Evolutionary conservation across 129 eudicot species (phyloP).

Genomic region (Flaveria trinervia): DNA sequence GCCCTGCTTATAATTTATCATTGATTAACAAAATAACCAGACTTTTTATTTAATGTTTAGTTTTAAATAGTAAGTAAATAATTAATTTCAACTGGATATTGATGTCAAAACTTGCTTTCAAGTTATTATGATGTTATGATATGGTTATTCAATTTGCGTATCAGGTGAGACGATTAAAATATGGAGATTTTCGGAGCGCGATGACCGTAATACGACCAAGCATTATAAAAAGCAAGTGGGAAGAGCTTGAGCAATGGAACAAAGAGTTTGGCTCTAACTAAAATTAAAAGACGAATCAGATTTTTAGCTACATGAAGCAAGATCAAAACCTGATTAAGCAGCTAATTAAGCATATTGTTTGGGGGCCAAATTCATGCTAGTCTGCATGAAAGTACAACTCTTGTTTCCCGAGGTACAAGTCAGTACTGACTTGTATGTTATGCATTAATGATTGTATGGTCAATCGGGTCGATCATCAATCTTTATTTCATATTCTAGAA

Average conservation of each 20-base stretch:
- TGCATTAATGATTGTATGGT: constrained; percentile 9
- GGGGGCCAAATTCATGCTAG: not conserved
- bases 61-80: not conserved
- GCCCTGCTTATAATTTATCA: not conserved
- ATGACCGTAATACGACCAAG: constrained; percentile 93
- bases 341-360: constrained; percentile 4
- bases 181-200: constrained; percentile 81
- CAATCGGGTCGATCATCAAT: not conserved
- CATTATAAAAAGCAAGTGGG: constrained; percentile 82
- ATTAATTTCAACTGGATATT: not conserved
- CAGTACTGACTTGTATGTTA: not conserved
- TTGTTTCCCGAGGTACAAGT: constrained; percentile 10
- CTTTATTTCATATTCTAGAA: constrained; percentile 13
- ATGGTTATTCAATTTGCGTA: not conserved
- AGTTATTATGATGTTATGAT: not conserved
- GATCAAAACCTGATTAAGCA: not conserved
- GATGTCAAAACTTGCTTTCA: not conserved
- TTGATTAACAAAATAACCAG: not conserved
- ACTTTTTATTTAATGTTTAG: not conserved
- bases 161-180: constrained; percentile 71
- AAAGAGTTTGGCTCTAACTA: constrained; percentile 82
- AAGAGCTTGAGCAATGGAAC: constrained; percentile 94
- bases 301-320: constrained; percentile 19
- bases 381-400: constrained; percentile 10
- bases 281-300: constrained; percentile 6